Base-by-base conservation (phyloP, 2,329 filamentous ascomycete genomes). In the Hypoxylon sp. region DNA sequence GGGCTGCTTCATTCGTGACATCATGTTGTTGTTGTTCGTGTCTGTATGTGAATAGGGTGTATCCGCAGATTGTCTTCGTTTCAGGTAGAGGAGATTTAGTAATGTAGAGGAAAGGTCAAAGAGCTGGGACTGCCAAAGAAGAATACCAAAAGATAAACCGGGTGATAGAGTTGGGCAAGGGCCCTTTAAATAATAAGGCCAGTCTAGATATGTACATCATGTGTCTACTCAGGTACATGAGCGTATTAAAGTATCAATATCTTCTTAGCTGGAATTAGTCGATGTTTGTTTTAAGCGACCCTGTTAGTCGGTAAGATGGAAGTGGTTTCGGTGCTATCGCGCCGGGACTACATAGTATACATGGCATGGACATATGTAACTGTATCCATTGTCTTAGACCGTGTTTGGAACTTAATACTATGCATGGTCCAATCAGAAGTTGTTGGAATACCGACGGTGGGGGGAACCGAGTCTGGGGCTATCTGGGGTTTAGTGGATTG, bases 1-100 rank as follows among this genome's bases (percentile, higher is more conserved):
- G 45, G 63, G 64, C 55, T 63, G 49, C 19, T 62, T 64, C 21
- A 15, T 30, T 27, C 51, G 53, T 8, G 54, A 38, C 26, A 52
- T 38, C 63, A 60, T 67, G 12, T 41, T 51, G 45, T n/a, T 40
- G 19, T 37, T 5, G 8, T 25, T 25, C 21, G n/a, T n/a, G n/a
- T n/a, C n/a, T n/a, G n/a, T n/a, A n/a, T n/a, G n/a, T n/a, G n/a
- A n/a, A n/a, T n/a, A n/a, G n/a, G n/a, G n/a, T n/a, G n/a, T n/a
- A n/a, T n/a, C n/a, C n/a, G n/a, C n/a, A n/a, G n/a, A n/a, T n/a
- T n/a, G n/a, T n/a, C n/a, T n/a, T n/a, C n/a, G n/a, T n/a, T n/a
- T n/a, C n/a, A n/a, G n/a, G n/a, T n/a, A n/a, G n/a, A n/a, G n/a
- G n/a, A n/a, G n/a, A n/a, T n/a, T n/a, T n/a, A n/a, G n/a, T n/a